Evolutionary conservation across 2,329 filamentous ascomycete genomes (phyloP).

Genomic region (Dactylellina drechsleri): DNA sequence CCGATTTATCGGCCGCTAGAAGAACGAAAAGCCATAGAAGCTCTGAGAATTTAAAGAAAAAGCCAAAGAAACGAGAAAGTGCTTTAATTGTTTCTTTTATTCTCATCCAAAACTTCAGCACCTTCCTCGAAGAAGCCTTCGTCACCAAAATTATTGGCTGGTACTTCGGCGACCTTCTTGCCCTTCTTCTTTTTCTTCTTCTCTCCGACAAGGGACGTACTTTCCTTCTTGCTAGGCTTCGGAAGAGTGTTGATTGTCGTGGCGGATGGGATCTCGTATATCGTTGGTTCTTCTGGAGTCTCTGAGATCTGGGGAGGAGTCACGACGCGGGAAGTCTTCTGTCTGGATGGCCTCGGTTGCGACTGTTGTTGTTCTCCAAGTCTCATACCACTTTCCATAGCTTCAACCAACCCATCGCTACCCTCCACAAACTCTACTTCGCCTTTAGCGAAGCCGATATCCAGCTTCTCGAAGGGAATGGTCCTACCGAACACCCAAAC

Average conservation of each 20-base stretch:
- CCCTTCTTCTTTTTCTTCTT: conserved; percentile 74
- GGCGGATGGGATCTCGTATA: conserved; percentile 70
- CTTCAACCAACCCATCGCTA: conserved; percentile 60
- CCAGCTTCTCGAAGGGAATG: conserved; percentile 65
- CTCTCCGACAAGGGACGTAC: conserved; percentile 65
- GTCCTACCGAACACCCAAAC: conserved; percentile 68
- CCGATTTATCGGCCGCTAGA: background rate
- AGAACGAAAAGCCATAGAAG: conserved; percentile 5
- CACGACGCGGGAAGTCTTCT: conserved; percentile 20
- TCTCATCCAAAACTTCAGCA: conserved; percentile 80
- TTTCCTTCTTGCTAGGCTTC: conserved; percentile 68
- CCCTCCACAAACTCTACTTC: conserved; percentile 62
- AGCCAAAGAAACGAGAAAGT: background rate
- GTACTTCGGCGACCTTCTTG: conserved; percentile 63
- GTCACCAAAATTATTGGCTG: conserved; percentile 67
- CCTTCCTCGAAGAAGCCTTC: conserved; percentile 91
- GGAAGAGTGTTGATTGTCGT: conserved; percentile 69
- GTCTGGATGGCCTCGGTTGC: conserved; percentile 7
- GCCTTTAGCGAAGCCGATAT: conserved; percentile 63
- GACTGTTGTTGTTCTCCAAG: conserved; percentile 29
- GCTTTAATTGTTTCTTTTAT: conserved; percentile 36
- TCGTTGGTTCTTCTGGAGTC: conserved; percentile 63
- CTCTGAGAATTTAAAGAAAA: conserved; percentile 3
- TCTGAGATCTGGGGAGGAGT: conserved; percentile 66
- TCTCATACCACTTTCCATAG: conserved; percentile 65